A percentile compares a stretch with the other conserved stretches of the same genome.
phyloP scores from a whole-genome alignment of 495 filamentous ascomycete genomes.

The Daldinia bambusicola region DNA sequence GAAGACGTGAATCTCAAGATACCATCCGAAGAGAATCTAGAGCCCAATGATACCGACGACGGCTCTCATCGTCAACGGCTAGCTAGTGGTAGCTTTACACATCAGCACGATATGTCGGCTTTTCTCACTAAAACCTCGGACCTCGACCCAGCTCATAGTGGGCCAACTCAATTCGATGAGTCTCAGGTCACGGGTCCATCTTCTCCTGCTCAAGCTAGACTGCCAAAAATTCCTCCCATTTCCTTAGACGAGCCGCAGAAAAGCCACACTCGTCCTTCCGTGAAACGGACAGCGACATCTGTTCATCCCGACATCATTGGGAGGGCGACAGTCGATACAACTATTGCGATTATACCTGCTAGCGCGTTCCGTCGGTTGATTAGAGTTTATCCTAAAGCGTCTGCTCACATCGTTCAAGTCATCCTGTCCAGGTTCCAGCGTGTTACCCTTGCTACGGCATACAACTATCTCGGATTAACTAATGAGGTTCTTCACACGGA shows the following conservation, averaged over 20 bases:
- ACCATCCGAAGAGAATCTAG: constrained; percentile 38
- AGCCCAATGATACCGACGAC: constrained; percentile 15
- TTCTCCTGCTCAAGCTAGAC: constrained; percentile 33
- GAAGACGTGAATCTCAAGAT: constrained; percentile 84
- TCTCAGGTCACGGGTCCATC: constrained; percentile 32
- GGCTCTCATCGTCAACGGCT: constrained; percentile 47
- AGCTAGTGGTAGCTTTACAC: constrained; percentile 59
- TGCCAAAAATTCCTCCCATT: constrained; percentile 73
- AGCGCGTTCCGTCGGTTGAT: constrained; percentile 94
- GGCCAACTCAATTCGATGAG: constrained; percentile 24
- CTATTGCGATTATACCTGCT: constrained; percentile 96
- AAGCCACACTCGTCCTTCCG: constrained; percentile 36
- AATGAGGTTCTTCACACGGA: constrained; percentile 92
- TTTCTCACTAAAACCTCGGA: constrained; percentile 32
- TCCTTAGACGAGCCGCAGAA: constrained; percentile 67
- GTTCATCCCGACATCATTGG: constrained; percentile 97
- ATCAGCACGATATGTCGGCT: constrained; percentile 51
- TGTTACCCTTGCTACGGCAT: constrained; percentile 92
- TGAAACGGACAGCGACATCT: constrained; percentile 68
- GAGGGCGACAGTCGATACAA: constrained; percentile 95
- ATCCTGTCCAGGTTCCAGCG: constrained; percentile 93
- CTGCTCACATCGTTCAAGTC: constrained; percentile 96
- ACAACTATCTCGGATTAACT: constrained; percentile 91
- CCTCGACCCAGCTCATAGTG: constrained; percentile 5
- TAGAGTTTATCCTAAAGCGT: constrained; percentile 94